Evolutionary conservation across 257 asterid genomes (phyloP), one percentile per base, ranked within the genome.

Genomic region (Nemophila menziesii): DNA sequence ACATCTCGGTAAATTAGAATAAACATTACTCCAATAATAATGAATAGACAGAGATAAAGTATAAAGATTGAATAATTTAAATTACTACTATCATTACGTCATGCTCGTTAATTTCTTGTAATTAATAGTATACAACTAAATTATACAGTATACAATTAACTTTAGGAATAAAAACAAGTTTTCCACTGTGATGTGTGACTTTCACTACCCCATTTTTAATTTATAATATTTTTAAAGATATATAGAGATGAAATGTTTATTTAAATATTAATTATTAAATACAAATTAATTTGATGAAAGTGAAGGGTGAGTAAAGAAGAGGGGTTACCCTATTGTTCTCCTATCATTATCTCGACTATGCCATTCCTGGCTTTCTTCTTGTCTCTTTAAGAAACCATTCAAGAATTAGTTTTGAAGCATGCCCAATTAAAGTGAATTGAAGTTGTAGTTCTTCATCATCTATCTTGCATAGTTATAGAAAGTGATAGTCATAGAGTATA

Each of bases 251-350:
- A 59, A 49, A 61, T 60, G 2, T 29, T 2, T 29, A 29, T 60
- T 68, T 56, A 52, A n/a, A 57, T 61, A 41, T 20, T 40, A 52
- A n/a, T n/a, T 54, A 60, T 51, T 57, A 39, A 17, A 49, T 50
- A 59, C 58, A 64, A 77, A 64, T n/a, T n/a, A n/a, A 71, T 52
- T 51, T 36, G 71, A 64, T 72, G 89, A 80, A 74, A 80, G 84
- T 65, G 74, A 80, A 68, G 69, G 62, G 63, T 58, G 70, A 49
- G 66, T 40, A 73, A 50, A 40, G 56, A 40, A 52, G 75, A 76
- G 61, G 63, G 89, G n/a, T 44, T 73, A 67, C 78, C 85, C 51
- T 50, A 46, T 50, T 59, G 47, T 47, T 59, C 60, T 48, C 62
- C 83, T 74, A 62, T 77, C 79, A 63, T 66, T 71, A 68, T 74